These are phyloP conservation scores for Monilinia vaccinii-corymbosi DNA, from an alignment of 2,329 filamentous ascomycete genomes.

Conservation along the genomic window DNA sequence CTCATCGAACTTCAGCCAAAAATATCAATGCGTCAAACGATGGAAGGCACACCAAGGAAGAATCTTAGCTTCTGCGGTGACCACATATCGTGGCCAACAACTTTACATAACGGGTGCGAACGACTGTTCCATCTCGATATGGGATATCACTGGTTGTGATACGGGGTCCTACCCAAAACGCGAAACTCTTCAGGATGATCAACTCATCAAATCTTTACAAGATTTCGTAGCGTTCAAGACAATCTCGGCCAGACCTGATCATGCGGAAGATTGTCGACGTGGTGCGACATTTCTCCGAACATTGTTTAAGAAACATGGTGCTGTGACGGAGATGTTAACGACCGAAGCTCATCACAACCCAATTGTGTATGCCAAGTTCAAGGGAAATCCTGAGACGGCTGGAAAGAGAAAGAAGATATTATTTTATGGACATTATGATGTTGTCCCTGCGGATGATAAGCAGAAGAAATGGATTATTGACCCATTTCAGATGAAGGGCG, in stretches of 20 bases:
- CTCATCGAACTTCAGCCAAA: conserved; percentile 53
- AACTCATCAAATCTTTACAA: conserved; percentile 61
- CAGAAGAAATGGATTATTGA: conserved; percentile 77
- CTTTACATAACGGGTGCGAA: conserved; percentile 93
- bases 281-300: conserved; percentile 85
- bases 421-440: conserved; percentile 98
- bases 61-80: conserved; percentile 74
- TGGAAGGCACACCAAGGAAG: conserved; percentile 83
- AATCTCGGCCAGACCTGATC: conserved; percentile 77
- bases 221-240: conserved; percentile 91
- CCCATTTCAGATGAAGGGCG: conserved; percentile 80
- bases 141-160: conserved; percentile 54
- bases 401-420: conserved; percentile 73
- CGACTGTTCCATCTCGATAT: conserved; percentile 80
- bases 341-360: conserved; percentile 72
- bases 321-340: conserved; percentile 81
- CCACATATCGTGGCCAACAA: conserved; percentile 59
- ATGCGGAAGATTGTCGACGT: conserved; percentile 83
- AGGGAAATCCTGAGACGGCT: conserved; percentile 58
- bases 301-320: conserved; percentile 86
- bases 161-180: conserved; percentile 16
- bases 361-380: conserved; percentile 85
- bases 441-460: conserved; percentile 80
- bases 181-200: conserved; percentile 36
- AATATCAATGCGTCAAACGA: conserved; percentile 68